A percentile compares a stretch with the other conserved stretches of the same genome.
phyloP scores from a whole-genome alignment of 2,329 filamentous ascomycete species.

The Aspergillus sp. region DNA sequence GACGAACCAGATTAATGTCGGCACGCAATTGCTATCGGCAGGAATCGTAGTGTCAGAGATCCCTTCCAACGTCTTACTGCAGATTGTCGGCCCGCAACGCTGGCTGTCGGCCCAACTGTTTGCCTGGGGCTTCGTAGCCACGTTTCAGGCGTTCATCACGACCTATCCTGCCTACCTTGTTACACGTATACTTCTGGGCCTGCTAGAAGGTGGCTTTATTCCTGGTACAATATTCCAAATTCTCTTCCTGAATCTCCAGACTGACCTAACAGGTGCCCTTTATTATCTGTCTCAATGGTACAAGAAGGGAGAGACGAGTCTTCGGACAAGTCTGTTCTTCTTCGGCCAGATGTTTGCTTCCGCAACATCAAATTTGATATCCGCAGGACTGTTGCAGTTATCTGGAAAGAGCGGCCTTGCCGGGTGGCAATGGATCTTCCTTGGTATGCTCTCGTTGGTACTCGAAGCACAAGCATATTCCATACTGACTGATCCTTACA shows the following conservation, averaged over 20 bases:
- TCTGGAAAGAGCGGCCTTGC: background rate
- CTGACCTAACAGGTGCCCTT: background rate
- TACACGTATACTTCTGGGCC: conserved; percentile 53
- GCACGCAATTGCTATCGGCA: conserved; percentile 52
- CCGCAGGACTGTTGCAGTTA: background rate
- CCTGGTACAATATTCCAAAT: conserved; percentile 41
- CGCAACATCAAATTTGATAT: background rate
- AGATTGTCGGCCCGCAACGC: conserved; percentile 52
- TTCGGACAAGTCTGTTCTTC: background rate
- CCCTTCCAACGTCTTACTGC: conserved; percentile 53
- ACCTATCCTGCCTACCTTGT: conserved; percentile 50
- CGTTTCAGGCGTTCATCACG: conserved; percentile 55
- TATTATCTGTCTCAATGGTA: background rate
- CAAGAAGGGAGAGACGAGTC: background rate
- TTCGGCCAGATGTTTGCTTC: background rate
- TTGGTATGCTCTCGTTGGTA: background rate
- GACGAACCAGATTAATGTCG: conserved; percentile 56
- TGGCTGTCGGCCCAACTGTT: conserved; percentile 57
- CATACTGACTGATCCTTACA: background rate
- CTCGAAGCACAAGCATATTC: background rate
- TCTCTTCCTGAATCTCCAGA: background rate
- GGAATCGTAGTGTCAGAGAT: conserved; percentile 52
- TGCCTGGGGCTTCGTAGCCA: conserved; percentile 54
- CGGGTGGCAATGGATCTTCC: background rate
- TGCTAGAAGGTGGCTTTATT: conserved; percentile 57